Base-by-base conservation (phyloP, 164 flowering plant genomes). In the Aristolochia californica region DNA sequence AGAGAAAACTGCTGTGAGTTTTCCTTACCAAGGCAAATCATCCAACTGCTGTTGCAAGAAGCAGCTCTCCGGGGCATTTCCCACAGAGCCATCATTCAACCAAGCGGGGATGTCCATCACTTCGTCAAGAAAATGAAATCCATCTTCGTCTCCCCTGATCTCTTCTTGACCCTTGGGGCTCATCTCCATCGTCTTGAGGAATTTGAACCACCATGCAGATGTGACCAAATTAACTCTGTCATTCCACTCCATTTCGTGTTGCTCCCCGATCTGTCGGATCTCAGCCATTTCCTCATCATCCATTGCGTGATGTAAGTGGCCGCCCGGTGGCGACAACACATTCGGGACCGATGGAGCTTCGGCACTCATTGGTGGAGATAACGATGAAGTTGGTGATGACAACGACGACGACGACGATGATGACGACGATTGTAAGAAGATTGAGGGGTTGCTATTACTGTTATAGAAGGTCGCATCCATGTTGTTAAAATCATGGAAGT, bases 161-260 rank as follows among this genome's bases (percentile, higher is more conserved):
- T 70, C 60, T 9, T 34, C 56, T 22, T 43, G 45, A 26, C 50
- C n/a, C n/a, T n/a, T n/a, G 7, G 72, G 67, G 24, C 60, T 70
- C 40, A 62, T 59, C 57, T 82, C 91, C 80, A 78, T 75, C 20
- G 68, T 69, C 67, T 83, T 82, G 65, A 80, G 65, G 67, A 77
- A 83, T 75, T 83, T 80, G 54, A 78, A 82, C 97, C 99, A 93
- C 80, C 95, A 76, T 0, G 97, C 95, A 13, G 95, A 89, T 2
- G 83, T 80, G 8, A 83, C 80, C 66, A 87, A 67, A 72, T 77
- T 83, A 76, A 87, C 48, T 2, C 74, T 79, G 61, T 89, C 97
- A 59, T 81, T 76, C 97, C 88, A 89, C 61, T 84, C 95, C 82
- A 87, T 83, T 69, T 87, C 79, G 60, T 87, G 87, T 49, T 82